Conservation (phyloP, 2,329 filamentous ascomycete genomes). For the Hymenoscyphus occultus region DNA sequence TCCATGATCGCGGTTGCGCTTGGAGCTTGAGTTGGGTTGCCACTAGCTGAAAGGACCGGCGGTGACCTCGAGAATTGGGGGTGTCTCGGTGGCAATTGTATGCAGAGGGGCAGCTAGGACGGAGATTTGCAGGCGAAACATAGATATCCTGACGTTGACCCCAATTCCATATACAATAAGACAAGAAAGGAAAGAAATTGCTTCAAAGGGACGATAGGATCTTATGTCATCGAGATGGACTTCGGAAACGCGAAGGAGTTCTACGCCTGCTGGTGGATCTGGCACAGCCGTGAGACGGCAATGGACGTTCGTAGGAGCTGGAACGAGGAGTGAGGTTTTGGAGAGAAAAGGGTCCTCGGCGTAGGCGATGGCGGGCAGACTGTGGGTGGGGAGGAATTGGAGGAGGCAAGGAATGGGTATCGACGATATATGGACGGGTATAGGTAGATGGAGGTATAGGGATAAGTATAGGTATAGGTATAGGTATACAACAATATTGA, state of each 20-base stretch:
- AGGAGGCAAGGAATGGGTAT: constrained; percentile 7
- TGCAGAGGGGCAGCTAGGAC: constrained; percentile 28
- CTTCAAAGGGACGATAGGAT: constrained; percentile 16
- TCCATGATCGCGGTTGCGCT: constrained; percentile 39
- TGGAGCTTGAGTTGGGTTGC: constrained; percentile 18
- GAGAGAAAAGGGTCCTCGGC: background rate
- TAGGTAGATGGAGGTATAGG: no score
- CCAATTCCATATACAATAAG: constrained; percentile 22
- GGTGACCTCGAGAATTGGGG: constrained; percentile 20
- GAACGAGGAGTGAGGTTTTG: background rate
- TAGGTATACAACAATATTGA: background rate
- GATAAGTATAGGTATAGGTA: background rate
- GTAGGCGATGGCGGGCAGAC: background rate
- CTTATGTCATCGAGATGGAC: constrained; percentile 23
- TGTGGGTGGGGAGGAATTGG: background rate
- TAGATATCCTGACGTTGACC: constrained; percentile 16
- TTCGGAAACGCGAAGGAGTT: constrained; percentile 14
- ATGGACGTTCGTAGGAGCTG: background rate
- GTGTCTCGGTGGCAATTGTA: constrained; percentile 29
- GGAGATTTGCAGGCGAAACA: constrained; percentile 29
- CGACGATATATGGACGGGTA: background rate
- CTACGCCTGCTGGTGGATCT: constrained; percentile 8
- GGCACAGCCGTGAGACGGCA: constrained; percentile 13
- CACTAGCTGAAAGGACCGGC: constrained; percentile 30
- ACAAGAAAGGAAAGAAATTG: constrained; percentile 19